Evolutionary conservation across 371 early-diverging fungal genomes (phyloP), one percentile per base, ranked within the genome.

Genomic region (Lichtheimia ornata): DNA sequence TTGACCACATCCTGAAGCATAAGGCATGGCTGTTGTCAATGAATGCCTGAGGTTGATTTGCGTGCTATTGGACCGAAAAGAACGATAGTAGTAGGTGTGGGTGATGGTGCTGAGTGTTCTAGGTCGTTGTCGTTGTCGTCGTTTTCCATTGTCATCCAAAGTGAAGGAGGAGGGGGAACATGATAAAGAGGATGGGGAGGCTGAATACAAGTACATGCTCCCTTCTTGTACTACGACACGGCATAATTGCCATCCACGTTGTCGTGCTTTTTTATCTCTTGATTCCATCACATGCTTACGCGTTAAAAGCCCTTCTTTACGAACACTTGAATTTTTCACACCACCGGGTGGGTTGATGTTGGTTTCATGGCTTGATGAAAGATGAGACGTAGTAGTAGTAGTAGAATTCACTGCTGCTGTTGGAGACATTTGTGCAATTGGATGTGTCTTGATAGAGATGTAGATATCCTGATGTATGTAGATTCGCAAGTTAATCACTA

Each of bases 211-310:
- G 35, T 35, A 11, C 35, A 20, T 12, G 7, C 40, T 68, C 0
- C 66, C 68, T 25, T 68, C 71, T 18, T 40, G 65, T 17, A 71
- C 61, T 1, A 63, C 58, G 0, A 67, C 18, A 24, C 65, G 65
- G 14, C 71, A 73, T 5, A 65, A 53, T 15, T 73, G 71, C 74
- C 74, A 73, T 51, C 62, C 66, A 20, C 74, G 63, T 13, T 66
- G 45, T 22, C 62, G 58, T 7, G 74, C 71, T 7, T 67, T 65
- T 43, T 66, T 67, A 24, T 62, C 63, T 13, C 56, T 44, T 2
- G 52, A 50, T 40, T 71, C 71, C 69, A 73, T 59, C 6, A 73
- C 63, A 47, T 73, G 74, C 40, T 73, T 73, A 6, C 69, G 68
- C 65, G 71, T 73, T 0, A 73, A 67, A 14, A 71, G 45, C 0